Base-by-base conservation (phyloP, 2,329 filamentous ascomycete species). In the Hypoxylon sp. region DNA sequence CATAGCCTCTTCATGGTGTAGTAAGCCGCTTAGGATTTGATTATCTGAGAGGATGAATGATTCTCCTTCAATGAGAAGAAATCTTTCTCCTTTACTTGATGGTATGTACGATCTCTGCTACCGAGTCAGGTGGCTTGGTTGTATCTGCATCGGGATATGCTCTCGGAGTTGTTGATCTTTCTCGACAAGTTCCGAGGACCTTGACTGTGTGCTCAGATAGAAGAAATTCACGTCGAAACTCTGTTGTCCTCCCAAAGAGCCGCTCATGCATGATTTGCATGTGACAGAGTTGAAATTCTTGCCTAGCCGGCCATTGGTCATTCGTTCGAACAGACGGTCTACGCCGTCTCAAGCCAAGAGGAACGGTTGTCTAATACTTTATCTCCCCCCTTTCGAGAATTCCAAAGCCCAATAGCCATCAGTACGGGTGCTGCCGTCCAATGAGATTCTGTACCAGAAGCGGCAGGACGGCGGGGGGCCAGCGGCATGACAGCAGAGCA, bases 261-360 rank as follows among this genome's bases (percentile, higher is more conserved):
- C 45, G 48, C 48, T 20, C 46, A 41, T 48, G 27, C 15, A 15
- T 21, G 20, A 38, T 33, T 46, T 35, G 40, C 55, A 62, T 59
- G 48, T 56, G 55, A 56, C 18, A 49, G 40, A n/a, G 38, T 45
- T 38, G 9, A 24, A 13, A n/a, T n/a, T n/a, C n/a, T 24, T 33
- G 43, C 20, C n/a, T n/a, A n/a, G 29, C 18, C 42, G 10, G 29
- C 23, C 35, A 33, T n/a, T n/a, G 5, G 31, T 35, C n/a, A 15
- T 35, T 35, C 31, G 23, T 27, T 33, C 37, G 31, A 47, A n/a
- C 40, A 21, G 37, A n/a, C n/a, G 9, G 9, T 42, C 40, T 53
- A 50, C 48, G 49, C 57, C 60, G 57, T 46, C 33, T 52, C 38
- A 51, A 60, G 45, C 56, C 60, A 57, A 42, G n/a, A 45, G 24